Evolutionary conservation across 2,329 filamentous ascomycete genomes (phyloP).

Genomic region (Fusarium staphyleae): DNA sequence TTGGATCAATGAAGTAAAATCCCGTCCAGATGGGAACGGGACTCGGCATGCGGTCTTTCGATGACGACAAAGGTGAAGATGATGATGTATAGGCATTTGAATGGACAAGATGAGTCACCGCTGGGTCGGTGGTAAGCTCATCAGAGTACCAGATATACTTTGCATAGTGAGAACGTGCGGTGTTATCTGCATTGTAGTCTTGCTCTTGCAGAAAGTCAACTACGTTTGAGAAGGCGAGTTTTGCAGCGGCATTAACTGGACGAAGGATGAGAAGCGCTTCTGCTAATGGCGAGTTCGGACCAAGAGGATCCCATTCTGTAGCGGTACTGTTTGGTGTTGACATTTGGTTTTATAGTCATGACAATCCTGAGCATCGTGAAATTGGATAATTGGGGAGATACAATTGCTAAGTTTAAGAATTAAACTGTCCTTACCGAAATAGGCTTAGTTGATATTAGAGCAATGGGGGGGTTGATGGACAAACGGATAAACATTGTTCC

Average conservation of each 20-base stretch:
- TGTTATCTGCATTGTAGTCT: not conserved
- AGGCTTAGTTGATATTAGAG: too few relatives aligned
- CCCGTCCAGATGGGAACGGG: not conserved
- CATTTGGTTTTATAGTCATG: too few relatives aligned
- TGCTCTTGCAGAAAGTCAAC: conserved; percentile 2
- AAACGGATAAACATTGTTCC: too few relatives aligned
- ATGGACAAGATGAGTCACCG: not conserved
- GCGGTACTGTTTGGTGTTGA: too few relatives aligned
- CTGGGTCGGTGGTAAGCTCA: not conserved
- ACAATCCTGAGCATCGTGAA: too few relatives aligned
- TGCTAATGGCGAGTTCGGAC: not conserved
- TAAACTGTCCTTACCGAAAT: too few relatives aligned
- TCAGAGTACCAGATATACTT: not conserved
- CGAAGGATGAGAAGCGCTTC: not conserved
- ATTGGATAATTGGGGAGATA: too few relatives aligned
- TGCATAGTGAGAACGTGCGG: not conserved
- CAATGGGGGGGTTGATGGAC: too few relatives aligned
- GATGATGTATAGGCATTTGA: not conserved
- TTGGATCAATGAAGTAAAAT: conserved; percentile 1
- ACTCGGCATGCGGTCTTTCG: not conserved
- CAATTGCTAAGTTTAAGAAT: too few relatives aligned
- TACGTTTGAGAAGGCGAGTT: not conserved
- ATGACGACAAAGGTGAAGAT: not conserved
- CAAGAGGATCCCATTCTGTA: conserved; percentile 3
- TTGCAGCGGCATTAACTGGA: conserved; percentile 2